phyloP scores from a whole-genome alignment of 2,329 filamentous ascomycete genomes.

The Chaetomiaceae sp. region DNA sequence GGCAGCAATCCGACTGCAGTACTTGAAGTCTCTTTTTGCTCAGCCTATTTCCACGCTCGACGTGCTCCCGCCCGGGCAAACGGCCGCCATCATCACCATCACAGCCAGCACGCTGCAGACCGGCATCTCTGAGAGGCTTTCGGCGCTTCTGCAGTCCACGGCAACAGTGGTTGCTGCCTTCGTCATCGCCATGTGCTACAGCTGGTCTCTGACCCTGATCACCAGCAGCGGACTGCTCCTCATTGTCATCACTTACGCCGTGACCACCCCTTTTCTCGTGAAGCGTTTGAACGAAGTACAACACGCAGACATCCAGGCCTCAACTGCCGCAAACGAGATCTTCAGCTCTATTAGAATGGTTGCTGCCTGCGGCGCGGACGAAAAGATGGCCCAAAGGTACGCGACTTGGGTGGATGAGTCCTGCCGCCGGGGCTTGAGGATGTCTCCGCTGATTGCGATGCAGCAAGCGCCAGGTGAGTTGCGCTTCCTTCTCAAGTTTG shows the following conservation, averaged over 20 bases:
- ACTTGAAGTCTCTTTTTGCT: constrained; percentile 55
- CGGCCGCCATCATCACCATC: constrained; percentile 56
- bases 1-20: constrained; percentile 54
- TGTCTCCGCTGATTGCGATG: constrained; percentile 26
- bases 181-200: constrained; percentile 49
- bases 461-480: constrained; percentile 27
- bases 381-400: constrained; percentile 48
- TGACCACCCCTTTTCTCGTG: constrained; percentile 49
- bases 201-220: constrained; percentile 54
- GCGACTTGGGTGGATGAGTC: constrained; percentile 48
- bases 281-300: constrained; percentile 40
- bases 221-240: constrained; percentile 51
- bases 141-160: constrained; percentile 49
- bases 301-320: constrained; percentile 49
- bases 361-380: constrained; percentile 55
- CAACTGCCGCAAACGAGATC: constrained; percentile 54
- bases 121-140: constrained; percentile 57
- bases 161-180: constrained; percentile 47
- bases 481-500: not conserved
- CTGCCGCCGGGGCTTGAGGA: constrained; percentile 28
- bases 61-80: constrained; percentile 52
- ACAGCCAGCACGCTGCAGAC: constrained; percentile 56
- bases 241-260: constrained; percentile 42
- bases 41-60: constrained; percentile 63
- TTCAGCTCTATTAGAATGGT: constrained; percentile 55